These are phyloP conservation scores for Lachnellula arida DNA, from an alignment of 2,329 filamentous ascomycete species.

Conservation along the genomic window DNA sequence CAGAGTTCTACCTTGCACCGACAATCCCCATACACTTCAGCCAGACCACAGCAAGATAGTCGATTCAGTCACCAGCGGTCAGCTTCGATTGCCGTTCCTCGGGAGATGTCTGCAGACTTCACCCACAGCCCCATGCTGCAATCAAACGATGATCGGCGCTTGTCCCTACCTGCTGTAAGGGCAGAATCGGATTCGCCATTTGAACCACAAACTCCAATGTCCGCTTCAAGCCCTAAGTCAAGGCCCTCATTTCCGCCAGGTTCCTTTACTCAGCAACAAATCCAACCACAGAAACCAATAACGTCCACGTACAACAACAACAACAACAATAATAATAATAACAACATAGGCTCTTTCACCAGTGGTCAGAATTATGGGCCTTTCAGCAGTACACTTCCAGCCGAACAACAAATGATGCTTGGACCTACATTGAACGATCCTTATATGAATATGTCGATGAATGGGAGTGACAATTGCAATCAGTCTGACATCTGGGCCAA, in stretches of 20 bases:
- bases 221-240: slow-evolving; percentile 1
- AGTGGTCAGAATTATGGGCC: slow-evolving; percentile 26
- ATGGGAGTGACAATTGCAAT: slow-evolving; percentile 27
- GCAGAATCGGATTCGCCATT: slow-evolving; percentile 5
- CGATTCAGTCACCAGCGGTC: slow-evolving; percentile 39
- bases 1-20: slow-evolving; percentile 30
- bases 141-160: slow-evolving; percentile 32
- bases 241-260: slow-evolving; percentile 23
- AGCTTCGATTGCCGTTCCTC: slow-evolving; percentile 40
- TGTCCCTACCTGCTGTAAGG: slow-evolving; percentile 37
- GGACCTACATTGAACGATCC: slow-evolving; percentile 41
- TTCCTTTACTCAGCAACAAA: slow-evolving; percentile 15
- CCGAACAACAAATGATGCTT: slow-evolving; percentile 49
- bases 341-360: not conserved
- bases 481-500: slow-evolving; percentile 23
- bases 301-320: slow-evolving; percentile 3
- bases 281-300: slow-evolving; percentile 7
- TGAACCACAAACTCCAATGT: slow-evolving; percentile 1
- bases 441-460: slow-evolving; percentile 42
- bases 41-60: slow-evolving; percentile 26
- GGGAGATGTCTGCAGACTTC: slow-evolving; percentile 25
- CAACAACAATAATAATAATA: not conserved
- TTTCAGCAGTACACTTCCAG: slow-evolving; percentile 45
- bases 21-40: slow-evolving; percentile 39
- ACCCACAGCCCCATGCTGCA: not conserved